Percentiles rank a stretch among this genome's conserved stretches.
phyloP scores from a whole-genome alignment of 768 basidiomycete genomes.

The Clitopilus hobsonii region DNA sequence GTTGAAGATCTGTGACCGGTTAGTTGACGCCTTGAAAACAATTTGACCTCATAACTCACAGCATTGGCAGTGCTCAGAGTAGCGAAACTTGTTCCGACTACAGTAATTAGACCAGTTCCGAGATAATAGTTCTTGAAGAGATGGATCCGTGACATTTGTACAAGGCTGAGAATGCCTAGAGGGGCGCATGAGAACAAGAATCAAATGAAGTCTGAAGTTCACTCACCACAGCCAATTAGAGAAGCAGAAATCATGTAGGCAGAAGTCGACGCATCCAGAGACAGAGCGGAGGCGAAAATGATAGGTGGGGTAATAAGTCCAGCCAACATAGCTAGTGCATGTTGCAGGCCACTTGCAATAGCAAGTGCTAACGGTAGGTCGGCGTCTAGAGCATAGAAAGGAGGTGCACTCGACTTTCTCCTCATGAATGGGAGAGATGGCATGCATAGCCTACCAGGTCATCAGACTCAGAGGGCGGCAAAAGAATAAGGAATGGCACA shows the following conservation, averaged over 20 bases:
- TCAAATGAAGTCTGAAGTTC: neutral
- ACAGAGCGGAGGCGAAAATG: constrained; percentile 64
- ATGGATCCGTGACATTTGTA: constrained; percentile 72
- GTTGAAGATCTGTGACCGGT: constrained; percentile 54
- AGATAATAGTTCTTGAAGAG: constrained; percentile 63
- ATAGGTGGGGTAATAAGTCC: constrained; percentile 83
- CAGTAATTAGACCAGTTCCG: constrained; percentile 77
- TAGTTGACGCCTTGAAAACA: neutral
- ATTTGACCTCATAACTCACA: constrained; percentile 29
- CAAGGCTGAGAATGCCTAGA: constrained; percentile 67
- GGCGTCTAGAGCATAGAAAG: constrained; percentile 72
- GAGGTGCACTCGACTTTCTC: constrained; percentile 40
- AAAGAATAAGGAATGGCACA: constrained; percentile 10
- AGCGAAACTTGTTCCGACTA: constrained; percentile 79
- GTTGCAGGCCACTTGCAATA: constrained; percentile 68
- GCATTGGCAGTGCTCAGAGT: constrained; percentile 71
- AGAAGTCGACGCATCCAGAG: constrained; percentile 51
- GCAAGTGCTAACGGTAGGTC: constrained; percentile 72
- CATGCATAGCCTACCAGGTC: constrained; percentile 47
- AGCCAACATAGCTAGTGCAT: constrained; percentile 79
- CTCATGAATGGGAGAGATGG: constrained; percentile 59
- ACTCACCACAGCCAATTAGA: constrained; percentile 71
- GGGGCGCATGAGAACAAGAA: neutral
- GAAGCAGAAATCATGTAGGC: constrained; percentile 81
- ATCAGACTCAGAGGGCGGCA: neutral